Base-by-base conservation (phyloP, 805 yeast species). In the Cyberlindnera americana region DNA sequence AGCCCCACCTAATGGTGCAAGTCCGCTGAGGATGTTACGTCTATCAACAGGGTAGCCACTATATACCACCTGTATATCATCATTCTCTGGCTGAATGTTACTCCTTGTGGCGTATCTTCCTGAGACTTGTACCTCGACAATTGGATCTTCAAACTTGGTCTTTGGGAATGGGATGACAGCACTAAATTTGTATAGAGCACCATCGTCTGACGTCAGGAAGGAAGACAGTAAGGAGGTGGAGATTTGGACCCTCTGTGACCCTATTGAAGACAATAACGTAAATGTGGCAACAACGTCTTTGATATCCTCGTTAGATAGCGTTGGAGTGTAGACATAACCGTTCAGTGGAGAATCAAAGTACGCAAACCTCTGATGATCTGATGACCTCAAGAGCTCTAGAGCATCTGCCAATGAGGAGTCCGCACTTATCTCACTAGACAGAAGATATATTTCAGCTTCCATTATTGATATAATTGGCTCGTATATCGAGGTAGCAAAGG, bases 141-240 rank as follows among this genome's bases (percentile, higher is more conserved):
- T 5, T 10, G 60, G 57, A 5, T 50, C 45, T 8, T 41, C 44
- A 4, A 56, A 23, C 31, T 45, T 48, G 10, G 44, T 21, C 39
- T 53, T 56, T 13, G 60, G 60, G 37, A 51, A 54, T 4, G 50
- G 32, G 4, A 49, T 35, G 19, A 48, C 42, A 7, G 42, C 6
- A 5, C 35, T 36, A 28, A 56, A 49, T 11, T 37, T 42, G 37
- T 42, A 53, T 14, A 41, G 17, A 17, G 19, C 24, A 4, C 9
- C 35, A 1, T 35, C 38, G 6, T 23, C 33, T 2, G 12, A 11
- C 17, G 25, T 29, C 3, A 23, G 1, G 9, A 29, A 3, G 5
- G 31, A 17, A 5, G n/a, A 5, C 16, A 37, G 10, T 14, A 22
- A 15, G n/a, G 19, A 5, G 3, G 41, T 14, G 11, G 34, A 7